Evolutionary conservation across 1,139 yeast genomes (phyloP), one percentile per base, ranked within the genome.

Genomic region (Hemisphaericaspora subhashii): DNA sequence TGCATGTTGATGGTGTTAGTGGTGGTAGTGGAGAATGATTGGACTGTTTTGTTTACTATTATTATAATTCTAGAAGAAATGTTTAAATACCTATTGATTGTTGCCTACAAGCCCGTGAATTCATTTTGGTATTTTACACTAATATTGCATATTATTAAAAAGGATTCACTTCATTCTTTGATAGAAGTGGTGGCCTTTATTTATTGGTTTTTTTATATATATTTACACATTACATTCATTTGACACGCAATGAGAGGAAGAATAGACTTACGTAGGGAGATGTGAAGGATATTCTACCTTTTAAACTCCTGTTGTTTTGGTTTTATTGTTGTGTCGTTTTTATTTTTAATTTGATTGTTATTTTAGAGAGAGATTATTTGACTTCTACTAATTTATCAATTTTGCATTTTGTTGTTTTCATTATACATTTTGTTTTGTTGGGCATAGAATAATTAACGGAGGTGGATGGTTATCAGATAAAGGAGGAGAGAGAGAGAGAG

Each of bases 331-430:
- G 11, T 29, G 32, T 29, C 8, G 13, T 18, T 29, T 29, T 18
- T 12, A n/a, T 29, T 9, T 17, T 29, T 29, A 6, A 7, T 11
- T 24, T 24, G 10, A 6, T n/a, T 24, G 15, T 29, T 29, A 18
- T n/a, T n/a, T 12, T 12, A 5, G 15, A 24, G 15, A 18, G 32
- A 29, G 23, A 18, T 15, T 23, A 18, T 29, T 29, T 17, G 23
- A 16, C 18, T 29, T 29, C 20, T 23, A 29, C 23, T 29, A 29
- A 16, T 28, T 23, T 28, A 28, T 28, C 31, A 28, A 28, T 28
- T 28, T 24, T 24, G 32, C 23, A 17, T 29, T 18, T 29, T 18
- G 23, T 29, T 29, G 32, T 18, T 15, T 29, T 29, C 23, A 18
- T 17, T n/a, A 17, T 29, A 27, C 24, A 22, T 15, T 27, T 27